Percentiles rank a stretch among this genome's conserved stretches.
Conservation (phyloP, 2,329 filamentous ascomycete genomes). For the Stachybotrys chartarum region DNA sequence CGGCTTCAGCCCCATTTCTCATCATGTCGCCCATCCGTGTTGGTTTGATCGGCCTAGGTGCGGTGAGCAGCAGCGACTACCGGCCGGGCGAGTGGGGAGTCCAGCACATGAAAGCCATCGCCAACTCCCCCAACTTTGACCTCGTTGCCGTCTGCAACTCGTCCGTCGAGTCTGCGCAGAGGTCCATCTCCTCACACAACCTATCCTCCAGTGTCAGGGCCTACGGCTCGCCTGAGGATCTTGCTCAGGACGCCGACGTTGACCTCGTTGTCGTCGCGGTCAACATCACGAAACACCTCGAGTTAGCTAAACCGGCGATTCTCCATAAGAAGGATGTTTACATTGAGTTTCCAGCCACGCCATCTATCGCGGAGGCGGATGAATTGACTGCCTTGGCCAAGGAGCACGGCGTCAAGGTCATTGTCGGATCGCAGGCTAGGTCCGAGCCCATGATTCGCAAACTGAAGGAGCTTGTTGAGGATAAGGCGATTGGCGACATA, state of each 20-base stretch:
- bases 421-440: constrained; percentile 40
- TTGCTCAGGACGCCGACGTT: constrained; percentile 37
- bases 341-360: constrained; percentile 46
- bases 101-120: constrained; percentile 41
- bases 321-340: constrained; percentile 40
- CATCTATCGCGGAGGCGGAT: constrained; percentile 24
- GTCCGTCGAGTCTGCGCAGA: constrained; percentile 29
- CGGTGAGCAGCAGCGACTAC: constrained; percentile 26
- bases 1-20: not conserved
- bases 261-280: constrained; percentile 44
- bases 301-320: constrained; percentile 32
- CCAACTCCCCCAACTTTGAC: constrained; percentile 26
- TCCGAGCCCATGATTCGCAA: constrained; percentile 31
- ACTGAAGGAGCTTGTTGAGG: constrained; percentile 32
- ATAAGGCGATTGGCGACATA: constrained; percentile 37
- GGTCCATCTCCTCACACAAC: constrained; percentile 30
- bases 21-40: constrained; percentile 38
- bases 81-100: constrained; percentile 34
- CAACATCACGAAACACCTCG: constrained; percentile 39
- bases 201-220: constrained; percentile 28
- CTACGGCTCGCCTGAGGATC: constrained; percentile 34
- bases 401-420: constrained; percentile 22
- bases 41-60: constrained; percentile 46
- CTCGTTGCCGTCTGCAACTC: constrained; percentile 43
- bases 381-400: constrained; percentile 27